Evolutionary conservation across 331 rosid species (phyloP), one percentile per base, ranked within the genome.

Genomic region (Prunus yedoensis): DNA sequence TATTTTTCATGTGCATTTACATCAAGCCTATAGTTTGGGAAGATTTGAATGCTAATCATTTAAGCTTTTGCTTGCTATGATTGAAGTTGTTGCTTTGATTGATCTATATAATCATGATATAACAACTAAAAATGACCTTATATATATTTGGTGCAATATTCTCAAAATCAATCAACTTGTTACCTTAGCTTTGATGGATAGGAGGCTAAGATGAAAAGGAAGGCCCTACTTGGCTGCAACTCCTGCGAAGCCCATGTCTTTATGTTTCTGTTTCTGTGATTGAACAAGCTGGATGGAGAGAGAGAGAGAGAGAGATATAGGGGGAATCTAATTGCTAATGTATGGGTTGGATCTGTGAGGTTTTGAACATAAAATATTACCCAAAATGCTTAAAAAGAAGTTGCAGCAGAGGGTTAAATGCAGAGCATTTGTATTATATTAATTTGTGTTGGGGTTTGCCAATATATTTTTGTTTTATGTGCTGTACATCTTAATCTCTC

Each of bases 381-480:
- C 27, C 27, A 68, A 38, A 54, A 70, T 18, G 9, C 77, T 77
- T 66, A 64, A 62, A 75, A 65, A 70, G 41, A 73, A 66, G 85
- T 59, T 54, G 74, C 49, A 25, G 7, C 35, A 46, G 64, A 52
- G 46, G 71, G 78, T 76, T 72, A 23, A 56, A 50, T 75, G 80
- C 46, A 28, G 16, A 28, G 6, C 8, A 12, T 7, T 2, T 27
- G 56, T 10, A 72, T 25, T 59, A 75, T 59, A 82, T 45, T 59
- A 46, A 46, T 49, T 28, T 67, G 27, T 69, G 70, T 71, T 75
- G 81, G 68, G 59, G 20, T 66, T 27, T 77, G 56, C 77, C 77
- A 84, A 73, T 81, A 71, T 83, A 53, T 30, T 82, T 83, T 89
- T 89, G 96, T 89, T 88, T 84, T 81, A 82, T 78, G 70, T 65